Conservation (phyloP, 495 filamentous ascomycete genomes). For the Aspergillus steynii region DNA sequence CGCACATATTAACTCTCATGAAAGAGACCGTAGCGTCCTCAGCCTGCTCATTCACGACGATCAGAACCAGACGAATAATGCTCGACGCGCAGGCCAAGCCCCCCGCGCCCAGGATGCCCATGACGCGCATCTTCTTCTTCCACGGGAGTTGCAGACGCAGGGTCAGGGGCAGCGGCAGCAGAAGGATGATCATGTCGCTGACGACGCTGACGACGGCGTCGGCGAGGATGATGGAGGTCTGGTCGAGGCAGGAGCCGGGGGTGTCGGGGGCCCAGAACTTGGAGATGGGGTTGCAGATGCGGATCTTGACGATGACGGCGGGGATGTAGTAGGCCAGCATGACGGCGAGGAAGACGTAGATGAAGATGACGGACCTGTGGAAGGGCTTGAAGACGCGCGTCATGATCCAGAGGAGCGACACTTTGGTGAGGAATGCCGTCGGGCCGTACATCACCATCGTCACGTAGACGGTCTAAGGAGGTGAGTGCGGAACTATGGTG, state of each 20-base stretch:
- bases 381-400: conserved; percentile 39
- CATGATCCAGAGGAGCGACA: conserved; percentile 42
- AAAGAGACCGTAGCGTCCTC: conserved; percentile 36
- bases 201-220: conserved; percentile 40
- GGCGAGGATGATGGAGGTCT: conserved; percentile 37
- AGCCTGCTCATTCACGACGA: conserved; percentile 27
- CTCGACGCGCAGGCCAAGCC: conserved; percentile 39
- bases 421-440: conserved; percentile 40
- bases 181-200: conserved; percentile 37
- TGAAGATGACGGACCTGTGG: conserved; percentile 33
- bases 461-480: conserved; percentile 27
- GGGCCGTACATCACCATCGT: conserved; percentile 44
- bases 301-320: conserved; percentile 38
- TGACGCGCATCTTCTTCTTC: conserved; percentile 36
- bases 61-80: conserved; percentile 37
- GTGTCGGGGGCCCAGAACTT: conserved; percentile 30
- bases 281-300: conserved; percentile 39
- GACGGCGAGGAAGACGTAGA: conserved; percentile 37
- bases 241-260: conserved; percentile 32
- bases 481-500: not conserved
- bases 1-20: conserved; percentile 39
- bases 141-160: conserved; percentile 32
- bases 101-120: conserved; percentile 37
- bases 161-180: conserved; percentile 36
- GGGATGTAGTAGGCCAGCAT: conserved; percentile 43